Conservation (phyloP, 208 protist genomes). For the Crithidia thermophila region DNA sequence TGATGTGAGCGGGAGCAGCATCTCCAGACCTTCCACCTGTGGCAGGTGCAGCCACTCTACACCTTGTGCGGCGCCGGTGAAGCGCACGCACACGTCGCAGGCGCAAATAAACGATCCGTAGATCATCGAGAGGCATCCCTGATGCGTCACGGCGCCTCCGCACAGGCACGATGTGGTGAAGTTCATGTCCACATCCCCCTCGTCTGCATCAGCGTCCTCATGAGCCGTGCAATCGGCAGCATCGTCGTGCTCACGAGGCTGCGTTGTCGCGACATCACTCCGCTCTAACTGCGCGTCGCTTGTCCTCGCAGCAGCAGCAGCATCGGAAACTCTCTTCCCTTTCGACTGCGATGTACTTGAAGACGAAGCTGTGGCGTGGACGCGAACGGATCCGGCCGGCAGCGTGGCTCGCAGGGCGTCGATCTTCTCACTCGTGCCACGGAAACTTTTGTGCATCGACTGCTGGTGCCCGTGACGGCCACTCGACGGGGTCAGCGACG, state of each 20-base stretch:
- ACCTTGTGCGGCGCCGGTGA: conserved; percentile 44
- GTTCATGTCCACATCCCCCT: conserved; percentile 19
- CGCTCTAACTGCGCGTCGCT: too few relatives aligned
- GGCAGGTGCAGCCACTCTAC: conserved; percentile 87
- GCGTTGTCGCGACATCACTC: too few relatives aligned
- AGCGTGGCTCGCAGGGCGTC: conserved; percentile 10
- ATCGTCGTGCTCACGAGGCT: too few relatives aligned
- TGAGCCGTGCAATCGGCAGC: too few relatives aligned
- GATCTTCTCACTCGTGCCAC: conserved; percentile 18
- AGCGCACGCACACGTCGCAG: conserved; percentile 57
- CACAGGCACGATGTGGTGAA: conserved; percentile 71
- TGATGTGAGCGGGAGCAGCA: conserved; percentile 8
- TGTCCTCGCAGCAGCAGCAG: conserved; percentile 9
- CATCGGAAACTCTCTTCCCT: neutral
- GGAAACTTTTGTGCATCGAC: conserved; percentile 14
- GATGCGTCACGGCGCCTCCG: conserved; percentile 28
- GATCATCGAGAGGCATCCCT: conserved; percentile 57
- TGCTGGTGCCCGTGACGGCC: conserved; percentile 4
- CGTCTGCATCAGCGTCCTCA: neutral
- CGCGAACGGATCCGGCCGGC: neutral
- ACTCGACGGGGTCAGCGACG: neutral
- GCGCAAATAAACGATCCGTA: conserved; percentile 81
- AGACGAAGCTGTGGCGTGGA: neutral
- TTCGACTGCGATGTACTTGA: neutral
- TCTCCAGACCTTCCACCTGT: conserved; percentile 23